phyloP scores from a whole-genome alignment of 345 rosid species.

The Pelargonium nanum region DNA sequence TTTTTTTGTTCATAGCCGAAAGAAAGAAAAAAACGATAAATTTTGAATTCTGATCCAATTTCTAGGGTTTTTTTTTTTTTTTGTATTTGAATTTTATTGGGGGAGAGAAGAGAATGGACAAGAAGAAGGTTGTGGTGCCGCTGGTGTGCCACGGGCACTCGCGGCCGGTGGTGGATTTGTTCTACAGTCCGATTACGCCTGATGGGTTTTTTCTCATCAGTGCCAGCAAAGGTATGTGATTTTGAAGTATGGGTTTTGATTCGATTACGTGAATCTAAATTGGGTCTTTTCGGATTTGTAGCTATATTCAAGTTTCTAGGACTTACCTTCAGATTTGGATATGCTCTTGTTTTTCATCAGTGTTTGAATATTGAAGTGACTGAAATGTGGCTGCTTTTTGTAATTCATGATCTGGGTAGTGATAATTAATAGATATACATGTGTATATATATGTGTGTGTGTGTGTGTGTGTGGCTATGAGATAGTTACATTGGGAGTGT shows the following conservation, averaged over 20 bases:
- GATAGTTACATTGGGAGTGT: background rate
- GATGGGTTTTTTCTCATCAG: slow-evolving; percentile 61
- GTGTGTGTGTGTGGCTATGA: background rate
- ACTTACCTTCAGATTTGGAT: background rate
- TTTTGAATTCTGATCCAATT: background rate
- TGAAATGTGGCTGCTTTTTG: no score
- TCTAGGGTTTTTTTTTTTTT: background rate
- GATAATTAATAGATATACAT: background rate
- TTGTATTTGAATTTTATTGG: slow-evolving; percentile 1
- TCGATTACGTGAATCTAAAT: background rate
- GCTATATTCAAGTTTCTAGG: background rate
- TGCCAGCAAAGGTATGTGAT: slow-evolving; percentile 46
- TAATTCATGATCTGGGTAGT: background rate
- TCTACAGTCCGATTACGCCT: slow-evolving; percentile 49
- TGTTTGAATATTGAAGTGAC: no score
- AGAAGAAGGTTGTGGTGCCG: slow-evolving; percentile 47
- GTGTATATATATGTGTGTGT: no score
- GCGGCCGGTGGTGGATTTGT: slow-evolving; percentile 57
- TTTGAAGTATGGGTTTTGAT: background rate
- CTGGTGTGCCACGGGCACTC: slow-evolving; percentile 61
- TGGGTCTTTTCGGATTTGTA: background rate
- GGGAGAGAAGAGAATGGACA: slow-evolving; percentile 29
- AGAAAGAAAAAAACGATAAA: background rate
- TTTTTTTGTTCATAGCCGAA: background rate
- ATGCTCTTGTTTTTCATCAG: background rate